Conservation (phyloP, 2,329 filamentous ascomycete species). For the Aspergillus eucalypticola region DNA sequence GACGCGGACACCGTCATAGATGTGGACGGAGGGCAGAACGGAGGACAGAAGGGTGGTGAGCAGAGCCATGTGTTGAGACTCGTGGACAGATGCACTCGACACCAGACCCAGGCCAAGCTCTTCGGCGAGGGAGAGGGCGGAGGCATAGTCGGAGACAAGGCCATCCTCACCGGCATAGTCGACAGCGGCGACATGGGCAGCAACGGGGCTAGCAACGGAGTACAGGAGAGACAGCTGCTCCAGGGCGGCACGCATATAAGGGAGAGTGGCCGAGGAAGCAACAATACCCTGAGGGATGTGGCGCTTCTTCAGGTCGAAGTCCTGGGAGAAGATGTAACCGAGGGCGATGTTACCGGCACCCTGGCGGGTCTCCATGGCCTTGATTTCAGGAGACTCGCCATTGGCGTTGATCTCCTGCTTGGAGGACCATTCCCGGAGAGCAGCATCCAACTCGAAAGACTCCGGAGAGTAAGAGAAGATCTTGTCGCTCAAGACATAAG, state of each 20-base stretch:
- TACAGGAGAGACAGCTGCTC: slow-evolving; percentile 93
- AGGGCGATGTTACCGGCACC: slow-evolving; percentile 90
- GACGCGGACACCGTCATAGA: slow-evolving; percentile 83
- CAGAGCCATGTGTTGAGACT: slow-evolving; percentile 94
- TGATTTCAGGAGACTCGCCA: slow-evolving; percentile 74
- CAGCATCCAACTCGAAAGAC: slow-evolving; percentile 85
- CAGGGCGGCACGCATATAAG: slow-evolving; percentile 76
- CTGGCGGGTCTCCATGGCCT: slow-evolving; percentile 80
- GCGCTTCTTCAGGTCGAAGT: slow-evolving; percentile 89
- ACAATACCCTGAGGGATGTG: slow-evolving; percentile 89
- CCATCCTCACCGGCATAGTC: slow-evolving; percentile 74
- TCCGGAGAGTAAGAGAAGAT: slow-evolving; percentile 96
- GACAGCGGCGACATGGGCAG: slow-evolving; percentile 86
- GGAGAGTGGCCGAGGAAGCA: slow-evolving; percentile 79
- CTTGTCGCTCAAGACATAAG: slow-evolving; percentile 93
- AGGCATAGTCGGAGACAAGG: slow-evolving; percentile 83
- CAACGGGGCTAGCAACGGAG: slow-evolving; percentile 86
- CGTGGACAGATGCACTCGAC: slow-evolving; percentile 80
- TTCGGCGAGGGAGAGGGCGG: slow-evolving; percentile 77
- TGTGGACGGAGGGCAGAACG: slow-evolving; percentile 78
- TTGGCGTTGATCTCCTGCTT: slow-evolving; percentile 74
- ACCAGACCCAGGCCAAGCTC: slow-evolving; percentile 87
- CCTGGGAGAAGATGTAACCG: slow-evolving; percentile 96
- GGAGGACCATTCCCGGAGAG: slow-evolving; percentile 74
- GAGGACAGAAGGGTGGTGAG: slow-evolving; percentile 79